These are phyloP conservation scores for Nymphaea thermarum DNA, from an alignment of 164 flowering plant genomes.

Conservation along the genomic window DNA sequence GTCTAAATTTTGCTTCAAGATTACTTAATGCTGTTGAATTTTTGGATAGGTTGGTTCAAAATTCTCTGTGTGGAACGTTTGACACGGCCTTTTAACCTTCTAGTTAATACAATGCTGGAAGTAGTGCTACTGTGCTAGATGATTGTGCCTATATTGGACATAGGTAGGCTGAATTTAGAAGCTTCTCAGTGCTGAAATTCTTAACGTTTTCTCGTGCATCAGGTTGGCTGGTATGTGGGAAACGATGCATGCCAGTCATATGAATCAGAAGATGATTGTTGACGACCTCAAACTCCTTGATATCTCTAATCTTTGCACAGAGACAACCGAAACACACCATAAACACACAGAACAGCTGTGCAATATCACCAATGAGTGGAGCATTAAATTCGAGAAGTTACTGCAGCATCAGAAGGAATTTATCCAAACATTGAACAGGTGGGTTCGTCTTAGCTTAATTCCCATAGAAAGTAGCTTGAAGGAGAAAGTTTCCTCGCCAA, in stretches of 20 bases:
- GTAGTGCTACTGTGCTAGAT: not conserved
- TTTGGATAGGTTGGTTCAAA: not conserved
- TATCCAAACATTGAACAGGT: constrained; percentile 46
- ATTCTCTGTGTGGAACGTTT: not conserved
- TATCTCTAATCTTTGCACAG: constrained; percentile 30
- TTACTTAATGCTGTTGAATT: too few relatives aligned
- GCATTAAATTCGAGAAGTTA: constrained; percentile 40
- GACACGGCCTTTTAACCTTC: not conserved
- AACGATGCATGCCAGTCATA: constrained; percentile 49
- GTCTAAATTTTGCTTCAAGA: too few relatives aligned
- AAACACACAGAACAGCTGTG: constrained; percentile 50
- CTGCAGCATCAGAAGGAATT: constrained; percentile 55
- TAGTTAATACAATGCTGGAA: not conserved
- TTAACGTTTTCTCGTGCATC: not conserved
- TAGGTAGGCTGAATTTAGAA: not conserved
- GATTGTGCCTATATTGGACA: not conserved
- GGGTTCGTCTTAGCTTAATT: constrained; percentile 72
- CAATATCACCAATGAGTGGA: constrained; percentile 49
- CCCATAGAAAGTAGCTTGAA: constrained; percentile 80
- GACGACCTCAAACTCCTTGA: constrained; percentile 45
- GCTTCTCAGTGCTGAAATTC: not conserved
- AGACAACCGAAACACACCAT: constrained; percentile 61
- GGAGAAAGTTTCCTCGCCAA: constrained; percentile 71
- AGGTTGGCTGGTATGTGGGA: constrained; percentile 91
- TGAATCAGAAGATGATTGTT: constrained; percentile 39